Conservation (phyloP, 2,329 filamentous ascomycete genomes). For the Tolypocladium endophyticum region DNA sequence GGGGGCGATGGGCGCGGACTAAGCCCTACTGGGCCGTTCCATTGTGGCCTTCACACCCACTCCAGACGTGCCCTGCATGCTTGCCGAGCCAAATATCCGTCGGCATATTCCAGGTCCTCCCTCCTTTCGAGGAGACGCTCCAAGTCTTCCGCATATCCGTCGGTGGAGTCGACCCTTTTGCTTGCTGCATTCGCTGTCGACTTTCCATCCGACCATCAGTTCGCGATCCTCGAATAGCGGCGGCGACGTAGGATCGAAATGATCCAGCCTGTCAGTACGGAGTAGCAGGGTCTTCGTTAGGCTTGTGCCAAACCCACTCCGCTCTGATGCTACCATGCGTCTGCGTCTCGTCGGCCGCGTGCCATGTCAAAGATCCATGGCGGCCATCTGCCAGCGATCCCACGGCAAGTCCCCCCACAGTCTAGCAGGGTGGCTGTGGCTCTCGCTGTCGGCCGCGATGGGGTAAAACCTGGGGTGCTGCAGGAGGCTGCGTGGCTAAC, state of each 20-base stretch:
- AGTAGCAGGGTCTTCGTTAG: background rate
- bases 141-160: background rate
- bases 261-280: too few relatives aligned
- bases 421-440: background rate
- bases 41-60: background rate
- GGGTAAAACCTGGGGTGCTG: background rate
- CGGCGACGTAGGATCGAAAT: background rate
- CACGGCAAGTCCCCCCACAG: background rate
- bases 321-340: background rate
- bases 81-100: background rate
- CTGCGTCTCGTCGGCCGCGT: background rate
- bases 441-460: background rate
- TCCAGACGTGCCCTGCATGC: background rate
- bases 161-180: background rate
- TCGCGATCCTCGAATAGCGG: background rate
- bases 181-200: background rate
- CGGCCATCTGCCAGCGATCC: background rate
- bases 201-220: background rate
- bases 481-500: background rate
- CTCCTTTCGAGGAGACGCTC: background rate
- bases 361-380: background rate
- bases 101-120: background rate
- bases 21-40: background rate
- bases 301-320: background rate
- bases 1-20: background rate